Evolutionary conservation across 176 grass and related monocot genomes (phyloP), one percentile per base, ranked within the genome.

Genomic region (Oryza longistaminata): DNA sequence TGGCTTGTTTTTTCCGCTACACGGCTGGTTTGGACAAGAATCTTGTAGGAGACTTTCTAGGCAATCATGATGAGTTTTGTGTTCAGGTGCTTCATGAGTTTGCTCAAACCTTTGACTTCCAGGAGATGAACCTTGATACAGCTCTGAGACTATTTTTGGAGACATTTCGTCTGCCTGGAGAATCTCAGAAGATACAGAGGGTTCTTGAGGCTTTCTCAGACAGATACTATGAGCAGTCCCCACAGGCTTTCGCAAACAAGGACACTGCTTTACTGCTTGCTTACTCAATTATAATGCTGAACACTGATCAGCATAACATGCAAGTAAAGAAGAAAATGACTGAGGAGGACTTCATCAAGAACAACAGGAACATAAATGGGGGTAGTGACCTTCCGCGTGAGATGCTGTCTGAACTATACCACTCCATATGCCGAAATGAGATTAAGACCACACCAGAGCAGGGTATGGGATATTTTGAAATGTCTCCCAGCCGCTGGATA

Each of bases 261-360:
- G 97, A 99, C 69, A 94, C 97, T 87, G 97, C 97, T 83, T 86
- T 96, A 40, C 3, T 99, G 33, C 84, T 99, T 71, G 86, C 97
- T 24, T 99, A 99, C 80, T 99, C 97, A 64, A 90, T 99, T 70
- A 99, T 99, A 91, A 92, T 99, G 97, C 88, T 99, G 48, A 99
- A 99, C 87, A 99, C 97, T 39, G 97, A 99, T 91, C 97, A 99
- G 79, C 97, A 99, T 75, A 99, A 99, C 81, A 94, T 92, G 88
- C 97, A 99, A 76, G 97, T 99, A 70, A 99, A 99, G 82, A 99
- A 96, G 84, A 99, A 99, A 82, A 99, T 99, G 97, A 99, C 97
- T 1, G 93, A 99, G 83, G 97, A 99, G 71, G 97, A 99, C 83
- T 99, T 99, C 80, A 96, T 99, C 71, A 89, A 94, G 87, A 99